Conservation (phyloP, 345 rosid genomes). For the Excoecaria agallocha region DNA sequence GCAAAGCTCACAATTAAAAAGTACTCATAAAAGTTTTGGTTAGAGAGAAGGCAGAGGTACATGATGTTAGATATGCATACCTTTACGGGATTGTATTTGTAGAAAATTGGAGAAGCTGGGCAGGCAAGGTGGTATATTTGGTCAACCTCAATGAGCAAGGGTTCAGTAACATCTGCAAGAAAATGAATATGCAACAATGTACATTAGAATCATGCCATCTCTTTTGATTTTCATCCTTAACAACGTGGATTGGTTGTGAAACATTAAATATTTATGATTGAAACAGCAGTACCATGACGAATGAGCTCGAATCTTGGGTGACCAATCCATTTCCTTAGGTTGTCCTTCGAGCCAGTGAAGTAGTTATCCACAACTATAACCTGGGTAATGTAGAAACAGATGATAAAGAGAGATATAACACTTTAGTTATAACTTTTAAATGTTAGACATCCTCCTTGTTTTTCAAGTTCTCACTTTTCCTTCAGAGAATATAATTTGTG, state of each 20-base stretch:
- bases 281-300: conserved; percentile 66
- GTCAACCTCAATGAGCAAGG: conserved; percentile 86
- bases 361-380: conserved; percentile 85
- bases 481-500: too few relatives aligned
- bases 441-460: neutral
- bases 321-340: conserved; percentile 89
- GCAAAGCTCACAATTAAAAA: neutral
- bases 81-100: conserved; percentile 97
- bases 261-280: neutral
- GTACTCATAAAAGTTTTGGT: neutral
- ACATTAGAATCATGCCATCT: neutral
- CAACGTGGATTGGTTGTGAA: neutral
- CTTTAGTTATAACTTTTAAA: neutral
- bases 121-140: conserved; percentile 92
- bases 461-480: neutral
- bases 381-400: conserved; percentile 27
- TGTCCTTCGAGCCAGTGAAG: conserved; percentile 91
- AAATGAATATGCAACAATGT: neutral
- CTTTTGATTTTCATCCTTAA: neutral
- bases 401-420: neutral
- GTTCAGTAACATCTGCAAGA: conserved; percentile 79
- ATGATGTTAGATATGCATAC: conserved; percentile 29
- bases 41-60: neutral
- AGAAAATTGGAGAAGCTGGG: conserved; percentile 97
- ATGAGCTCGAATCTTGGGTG: conserved; percentile 97